Percentiles rank a stretch among this genome's conserved stretches.
Conservation (phyloP, 805 yeast genomes). For the Saturnispora sekii region DNA sequence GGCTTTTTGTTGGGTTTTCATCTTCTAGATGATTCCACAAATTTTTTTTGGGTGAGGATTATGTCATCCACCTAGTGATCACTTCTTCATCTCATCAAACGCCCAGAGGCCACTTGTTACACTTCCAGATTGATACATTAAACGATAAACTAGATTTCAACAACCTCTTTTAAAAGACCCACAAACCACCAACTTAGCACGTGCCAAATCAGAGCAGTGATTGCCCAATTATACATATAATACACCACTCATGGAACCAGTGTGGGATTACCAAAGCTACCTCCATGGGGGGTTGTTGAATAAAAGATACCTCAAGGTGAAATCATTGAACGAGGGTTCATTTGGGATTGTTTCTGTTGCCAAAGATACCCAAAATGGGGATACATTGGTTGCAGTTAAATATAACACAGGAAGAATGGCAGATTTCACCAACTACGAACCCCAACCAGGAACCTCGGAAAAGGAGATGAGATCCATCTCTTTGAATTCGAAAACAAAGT, state of each 20-base stretch:
- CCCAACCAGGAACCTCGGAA: background rate
- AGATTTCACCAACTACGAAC: slow-evolving; percentile 19
- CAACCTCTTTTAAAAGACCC: no score
- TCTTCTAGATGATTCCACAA: no score
- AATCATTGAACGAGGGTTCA: slow-evolving; percentile 82
- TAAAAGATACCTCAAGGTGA: slow-evolving; percentile 55
- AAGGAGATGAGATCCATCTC: slow-evolving; percentile 12
- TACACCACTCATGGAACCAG: background rate
- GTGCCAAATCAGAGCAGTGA: no score
- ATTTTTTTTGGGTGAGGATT: no score
- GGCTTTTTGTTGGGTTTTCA: no score
- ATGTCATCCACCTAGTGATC: no score
- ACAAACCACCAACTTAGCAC: no score
- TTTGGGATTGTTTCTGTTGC: slow-evolving; percentile 89
- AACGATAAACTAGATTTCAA: no score
- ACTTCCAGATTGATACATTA: no score
- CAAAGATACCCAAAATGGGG: slow-evolving; percentile 43
- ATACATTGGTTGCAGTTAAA: slow-evolving; percentile 70
- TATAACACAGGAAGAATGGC: slow-evolving; percentile 58
- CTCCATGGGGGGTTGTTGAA: slow-evolving; percentile 39
- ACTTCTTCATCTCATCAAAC: no score
- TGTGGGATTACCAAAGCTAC: slow-evolving; percentile 22
- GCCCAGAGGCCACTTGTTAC: no score
- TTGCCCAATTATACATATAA: no score
- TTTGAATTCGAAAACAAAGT: slow-evolving; percentile 12